Base-by-base conservation (phyloP, 768 basidiomycete species). In the Rhodotorula sphaerocarpa region DNA sequence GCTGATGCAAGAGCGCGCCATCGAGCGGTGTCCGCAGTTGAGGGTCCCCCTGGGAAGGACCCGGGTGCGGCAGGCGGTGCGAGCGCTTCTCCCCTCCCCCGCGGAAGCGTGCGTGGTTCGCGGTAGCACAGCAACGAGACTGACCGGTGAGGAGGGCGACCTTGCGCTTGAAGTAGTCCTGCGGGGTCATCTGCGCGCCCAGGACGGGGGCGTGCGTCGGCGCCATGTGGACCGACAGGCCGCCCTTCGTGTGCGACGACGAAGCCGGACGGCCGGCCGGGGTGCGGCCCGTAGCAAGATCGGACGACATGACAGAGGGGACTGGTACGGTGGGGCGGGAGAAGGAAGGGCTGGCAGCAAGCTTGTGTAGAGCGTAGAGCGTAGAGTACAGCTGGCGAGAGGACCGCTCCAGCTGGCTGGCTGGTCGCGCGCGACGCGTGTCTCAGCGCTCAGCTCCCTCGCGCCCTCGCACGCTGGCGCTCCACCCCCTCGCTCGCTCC, bases 101-200 rank as follows among this genome's bases (percentile, higher is more conserved):
- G 30, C 43, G 39, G 23, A 15, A 44, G 41, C 2, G 30, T 27
- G 27, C 18, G 23, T n/a, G n/a, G n/a, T n/a, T n/a, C n/a, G n/a
- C n/a, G n/a, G n/a, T n/a, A n/a, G n/a, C n/a, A n/a, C 15, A 39
- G n/a, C 47, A 6, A 31, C 18, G 46, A 5, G 30, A 75, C 79
- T 48, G 73, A 88, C 91, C 91, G 70, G 88, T 88, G 69, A 96
- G 87, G 55, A 96, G 79, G 15, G 91, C 91, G 66, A 96, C 88
- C 76, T 93, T 95, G 76, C 91, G 85, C 77, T 86, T 85, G 70
- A 82, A 81, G 75, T 87, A 95, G 68, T 90, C 87, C 71, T 86
- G 87, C 15, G 68, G 68, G 16, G 61, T 15, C 27, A 48, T 43
- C 47, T 58, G 41, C 20, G 58, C 41, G 28, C 57, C 58, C 42